These are phyloP conservation scores for Trichoderma aggressivum DNA, from an alignment of 2,329 filamentous ascomycete species.

Conservation along the genomic window DNA sequence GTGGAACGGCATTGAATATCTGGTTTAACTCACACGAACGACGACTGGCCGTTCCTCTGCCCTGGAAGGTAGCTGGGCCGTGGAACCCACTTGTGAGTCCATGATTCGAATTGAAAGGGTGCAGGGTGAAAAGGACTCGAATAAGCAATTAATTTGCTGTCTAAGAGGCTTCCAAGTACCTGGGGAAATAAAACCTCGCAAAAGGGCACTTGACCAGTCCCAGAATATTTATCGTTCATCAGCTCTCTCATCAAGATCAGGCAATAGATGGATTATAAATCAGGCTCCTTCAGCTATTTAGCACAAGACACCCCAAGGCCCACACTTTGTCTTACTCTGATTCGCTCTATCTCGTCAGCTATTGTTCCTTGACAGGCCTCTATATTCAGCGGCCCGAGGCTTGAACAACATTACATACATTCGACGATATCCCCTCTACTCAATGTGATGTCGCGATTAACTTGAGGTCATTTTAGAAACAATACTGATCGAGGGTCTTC, in stretches of 20 bases:
- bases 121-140: background rate
- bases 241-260: background rate
- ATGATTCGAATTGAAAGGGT: background rate
- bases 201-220: background rate
- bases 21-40: background rate
- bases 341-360: background rate
- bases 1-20: background rate
- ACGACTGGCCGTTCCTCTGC: constrained; percentile 1
- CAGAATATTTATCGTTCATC: background rate
- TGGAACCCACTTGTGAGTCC: background rate
- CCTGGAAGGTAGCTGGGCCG: background rate
- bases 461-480: too few species aligned
- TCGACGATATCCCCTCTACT: background rate
- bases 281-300: background rate
- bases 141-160: background rate
- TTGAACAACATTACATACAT: background rate
- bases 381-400: background rate
- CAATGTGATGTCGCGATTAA: background rate
- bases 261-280: background rate
- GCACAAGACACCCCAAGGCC: background rate
- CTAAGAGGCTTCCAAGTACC: background rate
- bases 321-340: background rate
- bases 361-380: background rate
- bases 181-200: background rate
- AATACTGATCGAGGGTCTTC: too few species aligned